phyloP scores from a whole-genome alignment of 140 eudicot species.

The Bidens hawaiensis region DNA sequence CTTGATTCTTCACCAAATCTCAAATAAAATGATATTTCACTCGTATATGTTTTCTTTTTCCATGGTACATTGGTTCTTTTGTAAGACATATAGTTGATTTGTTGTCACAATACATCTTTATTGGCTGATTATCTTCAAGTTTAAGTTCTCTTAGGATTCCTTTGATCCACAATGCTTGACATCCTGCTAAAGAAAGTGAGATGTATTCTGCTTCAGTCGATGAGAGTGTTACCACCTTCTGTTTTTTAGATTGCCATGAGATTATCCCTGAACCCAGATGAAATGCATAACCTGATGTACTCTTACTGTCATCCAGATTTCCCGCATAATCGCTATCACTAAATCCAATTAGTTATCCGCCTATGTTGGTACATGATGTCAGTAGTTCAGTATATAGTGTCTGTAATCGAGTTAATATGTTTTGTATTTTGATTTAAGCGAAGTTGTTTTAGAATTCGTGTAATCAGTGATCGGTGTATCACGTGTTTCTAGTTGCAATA shows the following conservation, averaged over 20 bases:
- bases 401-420: no score
- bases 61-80: not conserved
- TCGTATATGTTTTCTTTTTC: not conserved
- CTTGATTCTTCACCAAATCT: not conserved
- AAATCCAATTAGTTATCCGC: not conserved
- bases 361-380: no score
- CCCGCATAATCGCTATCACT: not conserved
- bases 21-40: not conserved
- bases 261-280: not conserved
- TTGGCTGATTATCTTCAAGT: not conserved
- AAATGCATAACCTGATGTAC: not conserved
- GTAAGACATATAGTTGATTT: not conserved
- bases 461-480: no score
- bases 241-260: not conserved
- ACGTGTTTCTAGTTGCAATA: no score
- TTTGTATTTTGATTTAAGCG: no score
- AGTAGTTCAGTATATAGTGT: no score
- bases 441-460: no score
- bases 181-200: not conserved
- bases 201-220: not conserved
- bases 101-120: not conserved
- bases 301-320: not conserved
- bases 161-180: not conserved
- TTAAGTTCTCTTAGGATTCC: not conserved
- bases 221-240: not conserved